phyloP scores from a whole-genome alignment of 108 stramenopile species.

The Fragilariopsis cylindrus region DNA sequence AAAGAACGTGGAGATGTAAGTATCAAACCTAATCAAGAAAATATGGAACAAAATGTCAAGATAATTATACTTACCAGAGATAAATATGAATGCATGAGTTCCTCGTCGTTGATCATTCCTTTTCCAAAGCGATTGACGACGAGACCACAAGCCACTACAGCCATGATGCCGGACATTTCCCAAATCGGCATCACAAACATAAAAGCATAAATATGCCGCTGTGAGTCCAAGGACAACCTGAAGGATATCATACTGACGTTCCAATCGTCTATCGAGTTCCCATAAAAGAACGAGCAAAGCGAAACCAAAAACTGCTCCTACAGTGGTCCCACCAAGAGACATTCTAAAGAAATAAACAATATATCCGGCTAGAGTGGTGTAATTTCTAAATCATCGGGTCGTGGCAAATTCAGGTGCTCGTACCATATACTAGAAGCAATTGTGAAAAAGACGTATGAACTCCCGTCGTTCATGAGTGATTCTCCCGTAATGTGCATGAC shows the following conservation, averaged over 20 bases:
- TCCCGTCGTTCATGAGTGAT: slow-evolving; percentile 52
- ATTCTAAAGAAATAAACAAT: no score
- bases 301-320: slow-evolving; percentile 55
- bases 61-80: slow-evolving; percentile 14
- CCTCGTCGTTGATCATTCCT: slow-evolving; percentile 44
- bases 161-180: slow-evolving; percentile 58
- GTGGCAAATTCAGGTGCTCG: not conserved
- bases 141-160: slow-evolving; percentile 58
- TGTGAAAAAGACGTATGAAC: slow-evolving; percentile 76
- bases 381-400: no score
- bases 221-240: slow-evolving; percentile 73
- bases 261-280: slow-evolving; percentile 44
- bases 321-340: slow-evolving; percentile 45
- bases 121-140: slow-evolving; percentile 21
- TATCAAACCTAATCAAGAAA: no score
- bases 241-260: slow-evolving; percentile 39
- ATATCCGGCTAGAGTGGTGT: no score
- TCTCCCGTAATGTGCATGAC: slow-evolving; percentile 47
- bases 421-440: slow-evolving; percentile 33
- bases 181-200: slow-evolving; percentile 50
- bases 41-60: no score
- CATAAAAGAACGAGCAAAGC: slow-evolving; percentile 27
- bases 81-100: slow-evolving; percentile 66
- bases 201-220: slow-evolving; percentile 71
- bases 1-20: no score